phyloP scores from a whole-genome alignment of 257 asterid species.

The Coffea eugenioides region DNA sequence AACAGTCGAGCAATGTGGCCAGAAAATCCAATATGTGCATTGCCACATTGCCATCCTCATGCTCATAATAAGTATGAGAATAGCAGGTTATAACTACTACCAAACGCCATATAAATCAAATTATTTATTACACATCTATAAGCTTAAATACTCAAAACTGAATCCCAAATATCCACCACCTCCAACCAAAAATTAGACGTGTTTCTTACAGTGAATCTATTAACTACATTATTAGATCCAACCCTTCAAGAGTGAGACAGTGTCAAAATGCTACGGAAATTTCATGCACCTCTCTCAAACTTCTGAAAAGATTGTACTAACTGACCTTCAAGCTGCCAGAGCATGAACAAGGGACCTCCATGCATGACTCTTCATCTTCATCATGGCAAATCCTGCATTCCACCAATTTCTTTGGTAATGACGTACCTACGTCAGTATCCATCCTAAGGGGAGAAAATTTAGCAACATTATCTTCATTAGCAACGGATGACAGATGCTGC shows the following conservation, averaged over 20 bases:
- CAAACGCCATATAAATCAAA: neutral
- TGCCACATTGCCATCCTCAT: neutral
- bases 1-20: neutral
- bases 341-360: constrained; percentile 89
- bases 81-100: neutral
- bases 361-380: constrained; percentile 68
- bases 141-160: neutral
- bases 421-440: constrained; percentile 38
- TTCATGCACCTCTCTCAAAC: neutral
- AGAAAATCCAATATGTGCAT: neutral
- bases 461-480: constrained; percentile 23
- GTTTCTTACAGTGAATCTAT: neutral
- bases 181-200: neutral
- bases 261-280: neutral
- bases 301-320: neutral
- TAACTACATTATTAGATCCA: neutral
- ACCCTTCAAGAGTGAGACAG: neutral
- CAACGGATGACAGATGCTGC: constrained; percentile 26
- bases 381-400: constrained; percentile 94
- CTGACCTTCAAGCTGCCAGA: constrained; percentile 88
- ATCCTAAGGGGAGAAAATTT: constrained; percentile 48
- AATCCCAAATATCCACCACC: neutral
- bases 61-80: neutral
- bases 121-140: neutral
- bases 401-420: constrained; percentile 38